phyloP scores from a whole-genome alignment of 495 filamentous ascomycete species.

The Lentithecium fluviatile region DNA sequence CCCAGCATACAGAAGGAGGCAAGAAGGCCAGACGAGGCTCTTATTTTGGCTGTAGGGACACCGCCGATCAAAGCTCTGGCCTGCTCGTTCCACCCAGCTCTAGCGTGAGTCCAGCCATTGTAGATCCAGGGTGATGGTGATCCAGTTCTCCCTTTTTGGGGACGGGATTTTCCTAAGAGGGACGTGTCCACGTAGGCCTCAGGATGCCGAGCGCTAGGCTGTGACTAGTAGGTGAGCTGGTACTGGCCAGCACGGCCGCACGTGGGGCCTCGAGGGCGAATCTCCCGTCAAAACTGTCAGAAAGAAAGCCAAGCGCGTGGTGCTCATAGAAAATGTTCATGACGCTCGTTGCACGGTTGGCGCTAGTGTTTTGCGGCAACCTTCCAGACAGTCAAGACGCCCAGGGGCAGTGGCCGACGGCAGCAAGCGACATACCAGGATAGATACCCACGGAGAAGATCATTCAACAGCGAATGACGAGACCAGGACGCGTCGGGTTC shows the following conservation, averaged over 20 bases:
- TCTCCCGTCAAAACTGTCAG: background rate
- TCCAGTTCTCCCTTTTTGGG: background rate
- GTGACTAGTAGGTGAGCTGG: background rate
- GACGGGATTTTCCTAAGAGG: background rate
- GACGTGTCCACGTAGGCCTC: constrained; percentile 5
- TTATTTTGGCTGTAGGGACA: background rate
- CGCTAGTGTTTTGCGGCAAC: constrained; percentile 13
- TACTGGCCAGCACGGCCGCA: constrained; percentile 1
- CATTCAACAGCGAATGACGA: background rate
- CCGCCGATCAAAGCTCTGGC: background rate
- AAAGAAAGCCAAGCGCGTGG: constrained; percentile 3
- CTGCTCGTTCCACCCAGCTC: background rate
- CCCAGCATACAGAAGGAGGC: background rate
- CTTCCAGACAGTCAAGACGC: constrained; percentile 8
- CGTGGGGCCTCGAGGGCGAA: background rate
- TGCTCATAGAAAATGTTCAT: background rate
- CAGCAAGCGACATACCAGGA: background rate
- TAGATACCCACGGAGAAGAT: background rate
- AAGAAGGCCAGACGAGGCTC: background rate
- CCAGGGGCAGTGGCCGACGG: background rate
- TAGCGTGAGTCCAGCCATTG: background rate
- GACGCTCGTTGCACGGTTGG: constrained; percentile 1
- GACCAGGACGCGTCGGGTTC: background rate
- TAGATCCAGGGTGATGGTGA: background rate
- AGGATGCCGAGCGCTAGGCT: constrained; percentile 3